Evolutionary conservation across 495 filamentous ascomycete species (phyloP), one percentile per base, ranked within the genome.

Genomic region (Annulohypoxylon nitens): DNA sequence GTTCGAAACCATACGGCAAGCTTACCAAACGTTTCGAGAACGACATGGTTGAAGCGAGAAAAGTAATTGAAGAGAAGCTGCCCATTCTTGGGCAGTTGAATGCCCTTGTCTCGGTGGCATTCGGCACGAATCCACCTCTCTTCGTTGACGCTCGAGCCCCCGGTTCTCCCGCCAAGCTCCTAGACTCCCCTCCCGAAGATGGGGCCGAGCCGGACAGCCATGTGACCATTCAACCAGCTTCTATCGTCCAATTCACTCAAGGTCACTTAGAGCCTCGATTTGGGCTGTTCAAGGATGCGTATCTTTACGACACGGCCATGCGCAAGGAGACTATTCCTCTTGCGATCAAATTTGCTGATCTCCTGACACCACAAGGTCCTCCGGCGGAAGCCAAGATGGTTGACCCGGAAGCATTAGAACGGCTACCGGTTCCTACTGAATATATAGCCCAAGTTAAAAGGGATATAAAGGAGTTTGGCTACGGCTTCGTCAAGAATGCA

Each of bases 401-500:
- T 5, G 9, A 3, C 16, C 37, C 63, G 0, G 37, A 33, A 3
- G 26, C 53, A 8, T 37, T 57, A 53, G 34, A 53, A 14, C 34
- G 51, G 16, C 50, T 58, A 4, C 63, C 63, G 4, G 51, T 47
- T 3, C 63, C 63, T 36, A 57, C 63, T 3, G 50, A 57, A 12
- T 51, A 66, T 20, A 58, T 66, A 51, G 63, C 36, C 12, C 63
- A 57, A 23, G 50, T 47, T 8, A 66, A 66, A 25, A 23, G 16
- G 43, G 63, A 66, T 25, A 55, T 66, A 10, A 14, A 20, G 3
- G 51, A 57, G 18, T 66, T 57, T 14, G 63, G 63, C 0, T 66
- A 66, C 14, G 63, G 50, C 20, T 45, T 66, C 14, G 63, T 57
- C 0, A 66, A 66, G 63, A 47, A 66, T n/a, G 63, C 63, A 4